A percentile compares a stretch with the other conserved stretches of the same genome.
Evolutionary conservation across 1,139 yeast species (phyloP).

Genomic region (Lodderomyces metapsilosis): DNA sequence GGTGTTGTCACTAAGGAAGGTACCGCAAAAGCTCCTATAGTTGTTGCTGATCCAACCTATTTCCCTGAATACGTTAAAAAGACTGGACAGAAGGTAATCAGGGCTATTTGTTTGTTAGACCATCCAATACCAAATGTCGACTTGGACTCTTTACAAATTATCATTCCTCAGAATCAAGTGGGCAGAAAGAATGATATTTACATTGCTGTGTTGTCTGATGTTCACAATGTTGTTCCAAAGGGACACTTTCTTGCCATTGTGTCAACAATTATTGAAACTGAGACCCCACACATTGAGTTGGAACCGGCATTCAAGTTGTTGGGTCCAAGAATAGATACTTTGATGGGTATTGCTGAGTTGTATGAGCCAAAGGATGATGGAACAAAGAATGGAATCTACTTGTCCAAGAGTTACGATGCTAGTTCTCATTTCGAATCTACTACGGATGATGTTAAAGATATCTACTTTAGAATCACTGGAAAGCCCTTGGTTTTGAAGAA

Average conservation of each 20-base stretch:
- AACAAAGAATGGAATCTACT: constrained; percentile 68
- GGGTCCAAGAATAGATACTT: constrained; percentile 77
- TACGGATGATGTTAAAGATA: constrained; percentile 94
- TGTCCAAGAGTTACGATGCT: constrained; percentile 90
- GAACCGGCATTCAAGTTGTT: constrained; percentile 92
- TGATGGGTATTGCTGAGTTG: constrained; percentile 92
- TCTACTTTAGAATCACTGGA: constrained; percentile 89
- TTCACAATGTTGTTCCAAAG: constrained; percentile 88
- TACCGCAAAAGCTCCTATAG: constrained; percentile 85
- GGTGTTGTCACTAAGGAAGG: constrained; percentile 94
- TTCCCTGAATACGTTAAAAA: constrained; percentile 88
- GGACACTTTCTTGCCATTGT: constrained; percentile 92
- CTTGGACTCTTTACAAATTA: constrained; percentile 87
- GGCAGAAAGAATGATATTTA: constrained; percentile 92
- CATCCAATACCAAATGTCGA: constrained; percentile 89
- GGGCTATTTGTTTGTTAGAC: constrained; percentile 92
- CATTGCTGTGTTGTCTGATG: constrained; percentile 84
- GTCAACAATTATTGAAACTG: constrained; percentile 93
- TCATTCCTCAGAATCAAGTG: constrained; percentile 95
- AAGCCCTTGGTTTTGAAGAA: constrained; percentile 85
- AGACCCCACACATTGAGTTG: constrained; percentile 86
- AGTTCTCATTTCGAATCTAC: constrained; percentile 94
- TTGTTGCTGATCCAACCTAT: constrained; percentile 97
- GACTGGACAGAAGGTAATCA: constrained; percentile 83
- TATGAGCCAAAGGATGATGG: constrained; percentile 90